These are phyloP conservation scores for Pulveroboletus ravenelii DNA, from an alignment of 768 basidiomycete species.

Conservation along the genomic window DNA sequence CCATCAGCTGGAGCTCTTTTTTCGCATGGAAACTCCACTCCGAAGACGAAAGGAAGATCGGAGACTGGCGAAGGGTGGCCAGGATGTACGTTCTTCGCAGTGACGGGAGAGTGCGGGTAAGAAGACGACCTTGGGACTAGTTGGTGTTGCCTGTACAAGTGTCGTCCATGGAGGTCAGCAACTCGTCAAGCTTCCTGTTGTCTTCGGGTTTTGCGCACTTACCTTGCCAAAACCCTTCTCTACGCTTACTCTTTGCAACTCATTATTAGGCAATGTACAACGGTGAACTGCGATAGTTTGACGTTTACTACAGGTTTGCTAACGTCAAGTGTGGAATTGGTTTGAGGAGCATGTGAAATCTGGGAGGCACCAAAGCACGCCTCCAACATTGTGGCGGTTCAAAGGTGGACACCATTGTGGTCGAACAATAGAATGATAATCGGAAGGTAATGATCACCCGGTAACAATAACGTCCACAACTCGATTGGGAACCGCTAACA, in stretches of 20 bases:
- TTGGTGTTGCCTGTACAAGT: neutral
- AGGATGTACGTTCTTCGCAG: constrained; percentile 39
- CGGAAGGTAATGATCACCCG: constrained; percentile 16
- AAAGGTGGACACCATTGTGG: constrained; percentile 5
- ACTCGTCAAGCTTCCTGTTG: neutral
- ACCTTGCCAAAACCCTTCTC: neutral
- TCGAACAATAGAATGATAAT: constrained; percentile 10
- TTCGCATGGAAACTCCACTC: constrained; percentile 26
- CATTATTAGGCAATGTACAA: neutral
- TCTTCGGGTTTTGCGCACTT: neutral
- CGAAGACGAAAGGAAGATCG: constrained; percentile 15
- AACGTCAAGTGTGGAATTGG: too few species aligned
- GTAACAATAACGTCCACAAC: constrained; percentile 11
- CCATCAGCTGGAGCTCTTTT: constrained; percentile 52
- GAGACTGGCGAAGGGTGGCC: constrained; percentile 30
- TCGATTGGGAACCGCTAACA: neutral
- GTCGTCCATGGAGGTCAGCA: neutral
- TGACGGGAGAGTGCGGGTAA: constrained; percentile 39
- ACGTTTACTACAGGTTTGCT: neutral
- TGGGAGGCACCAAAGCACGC: neutral
- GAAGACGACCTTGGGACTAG: constrained; percentile 38
- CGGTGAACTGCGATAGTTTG: neutral
- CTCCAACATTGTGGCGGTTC: neutral
- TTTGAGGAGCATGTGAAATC: neutral
- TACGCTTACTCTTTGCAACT: neutral